phyloP scores from a whole-genome alignment of 2,329 filamentous ascomycete species.

The Calonectria hongkongensis region DNA sequence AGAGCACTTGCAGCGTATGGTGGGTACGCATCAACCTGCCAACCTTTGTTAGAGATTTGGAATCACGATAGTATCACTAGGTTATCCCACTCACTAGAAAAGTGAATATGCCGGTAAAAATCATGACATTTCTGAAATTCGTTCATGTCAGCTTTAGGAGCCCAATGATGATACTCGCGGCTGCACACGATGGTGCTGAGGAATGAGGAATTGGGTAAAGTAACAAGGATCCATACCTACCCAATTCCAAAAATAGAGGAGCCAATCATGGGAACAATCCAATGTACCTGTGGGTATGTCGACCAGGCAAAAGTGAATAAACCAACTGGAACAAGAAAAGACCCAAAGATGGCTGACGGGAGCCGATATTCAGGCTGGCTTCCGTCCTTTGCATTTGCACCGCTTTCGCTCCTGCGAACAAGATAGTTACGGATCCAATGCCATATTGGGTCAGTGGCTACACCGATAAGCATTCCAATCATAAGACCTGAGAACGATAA shows the following conservation, averaged over 20 bases:
- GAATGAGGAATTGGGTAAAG: background rate
- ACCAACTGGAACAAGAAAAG: conserved; percentile 84
- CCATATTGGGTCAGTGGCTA: conserved; percentile 80
- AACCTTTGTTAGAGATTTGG: background rate
- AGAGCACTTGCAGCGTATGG: background rate
- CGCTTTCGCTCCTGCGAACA: conserved; percentile 68
- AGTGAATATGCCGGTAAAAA: background rate
- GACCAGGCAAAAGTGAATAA: conserved; percentile 95
- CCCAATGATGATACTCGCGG: background rate
- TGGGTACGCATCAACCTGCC: conserved; percentile 11
- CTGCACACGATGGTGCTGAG: no score
- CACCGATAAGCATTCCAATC: conserved; percentile 78
- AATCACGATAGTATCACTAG: background rate
- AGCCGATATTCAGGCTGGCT: conserved; percentile 90
- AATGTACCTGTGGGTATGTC: conserved; percentile 83
- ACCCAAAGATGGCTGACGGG: conserved; percentile 83
- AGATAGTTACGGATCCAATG: conserved; percentile 75
- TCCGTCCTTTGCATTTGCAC: conserved; percentile 61
- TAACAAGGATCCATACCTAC: background rate
- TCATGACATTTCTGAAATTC: background rate
- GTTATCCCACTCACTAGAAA: background rate
- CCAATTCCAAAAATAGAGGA: conserved; percentile 1
- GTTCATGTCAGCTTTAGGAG: background rate
- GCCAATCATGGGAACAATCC: conserved; percentile 67
- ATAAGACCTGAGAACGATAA: conserved; percentile 84